A percentile compares a stretch with the other conserved stretches of the same genome.
phyloP scores from a whole-genome alignment of 495 filamentous ascomycete genomes.

The Amorphotheca resinae region DNA sequence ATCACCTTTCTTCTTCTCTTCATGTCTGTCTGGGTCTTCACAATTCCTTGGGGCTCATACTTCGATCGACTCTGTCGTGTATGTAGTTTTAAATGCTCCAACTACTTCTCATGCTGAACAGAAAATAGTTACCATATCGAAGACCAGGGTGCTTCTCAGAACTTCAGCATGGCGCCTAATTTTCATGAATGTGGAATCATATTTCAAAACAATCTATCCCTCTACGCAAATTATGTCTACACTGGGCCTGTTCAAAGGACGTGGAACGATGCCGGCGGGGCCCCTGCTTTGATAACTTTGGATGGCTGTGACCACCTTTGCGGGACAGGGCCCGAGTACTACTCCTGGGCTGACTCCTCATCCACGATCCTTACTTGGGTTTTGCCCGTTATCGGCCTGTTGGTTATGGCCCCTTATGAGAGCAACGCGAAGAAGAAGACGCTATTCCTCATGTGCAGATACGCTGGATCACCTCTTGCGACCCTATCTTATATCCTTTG shows the following conservation, averaged over 20 bases:
- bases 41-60: no score
- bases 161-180: neutral
- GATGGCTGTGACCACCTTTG: neutral
- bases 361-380: neutral
- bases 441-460: neutral
- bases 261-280: neutral
- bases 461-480: neutral
- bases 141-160: neutral
- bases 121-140: no score
- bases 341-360: neutral
- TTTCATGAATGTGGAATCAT: neutral
- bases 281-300: neutral
- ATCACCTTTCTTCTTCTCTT: no score
- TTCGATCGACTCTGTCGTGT: no score
- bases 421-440: neutral
- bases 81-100: no score
- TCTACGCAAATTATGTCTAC: neutral
- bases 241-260: neutral
- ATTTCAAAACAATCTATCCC: neutral
- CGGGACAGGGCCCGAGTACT: neutral
- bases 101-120: no score
- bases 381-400: neutral
- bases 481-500: neutral
- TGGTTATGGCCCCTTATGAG: neutral
- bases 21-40: no score